Evolutionary conservation across 192 early-diverging fungal genomes (phyloP), one percentile per base, ranked within the genome.

Genomic region (Backusella tuberculispora): DNA sequence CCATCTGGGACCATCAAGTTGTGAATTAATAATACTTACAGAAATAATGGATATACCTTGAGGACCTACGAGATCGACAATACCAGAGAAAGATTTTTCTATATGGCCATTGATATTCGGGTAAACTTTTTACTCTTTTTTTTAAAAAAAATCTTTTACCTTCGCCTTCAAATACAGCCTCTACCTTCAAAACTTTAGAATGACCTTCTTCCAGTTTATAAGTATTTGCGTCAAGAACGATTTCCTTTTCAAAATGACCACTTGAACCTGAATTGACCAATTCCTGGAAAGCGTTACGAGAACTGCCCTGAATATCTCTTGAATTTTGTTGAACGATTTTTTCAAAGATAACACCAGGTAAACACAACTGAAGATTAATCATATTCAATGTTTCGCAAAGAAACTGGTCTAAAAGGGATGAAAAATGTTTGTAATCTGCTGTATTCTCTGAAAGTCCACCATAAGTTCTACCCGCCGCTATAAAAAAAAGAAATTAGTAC

Each of bases 381-480:
- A 70, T 72, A 13, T 72, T 50, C 63, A 80, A 68, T 34, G 67
- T 70, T 42, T 74, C 56, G 40, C 72, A 79, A 3, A 68, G 53
- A 53, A 79, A 74, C 34, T 74, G 73, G 29, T 76, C 72, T 14
- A 71, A 5, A 14, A 77, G 40, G 34, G 71, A 40, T 37, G 53
- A 13, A 81, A 81, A 75, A 72, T 76, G 74, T 56, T 66, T 19
- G 37, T 74, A 40, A 37, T 77, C 72, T 38, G 40, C 46, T 48
- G 74, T 44, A 26, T 76, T 21, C 21, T 24, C 68, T 24, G 46
- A 44, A 40, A 76, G 26, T 48, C 76, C 69, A 64, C 76, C 63
- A 69, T 76, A 77, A 43, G 72, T 63, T 70, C 73, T 50, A 50
- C 73, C 69, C 60, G 68, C 72, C 64, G 71, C 73, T 77, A 37